Conservation (phyloP, 2,329 filamentous ascomycete genomes). For the Aspergillus eucalypticola region DNA sequence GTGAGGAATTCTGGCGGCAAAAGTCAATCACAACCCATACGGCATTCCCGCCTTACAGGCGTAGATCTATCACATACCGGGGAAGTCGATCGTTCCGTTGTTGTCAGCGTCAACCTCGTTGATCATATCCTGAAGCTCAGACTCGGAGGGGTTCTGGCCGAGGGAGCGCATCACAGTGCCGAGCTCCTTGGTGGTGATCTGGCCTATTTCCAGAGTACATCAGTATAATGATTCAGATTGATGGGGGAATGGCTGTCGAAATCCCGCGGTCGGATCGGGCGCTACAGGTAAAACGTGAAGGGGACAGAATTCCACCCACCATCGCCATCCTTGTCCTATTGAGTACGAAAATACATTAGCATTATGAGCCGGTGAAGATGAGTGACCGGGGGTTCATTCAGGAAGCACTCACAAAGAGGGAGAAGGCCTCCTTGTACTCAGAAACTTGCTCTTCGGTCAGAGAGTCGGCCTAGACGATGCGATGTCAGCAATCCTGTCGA, state of each 20-base stretch:
- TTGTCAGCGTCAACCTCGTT: conserved; percentile 91
- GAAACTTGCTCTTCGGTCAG: conserved; percentile 99
- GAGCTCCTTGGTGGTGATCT: conserved; percentile 89
- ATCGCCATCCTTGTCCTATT: conserved; percentile 86
- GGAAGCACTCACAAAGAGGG: conserved; percentile 83
- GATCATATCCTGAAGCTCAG: conserved; percentile 90
- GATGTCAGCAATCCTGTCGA: conserved; percentile 30
- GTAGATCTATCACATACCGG: conserved; percentile 59
- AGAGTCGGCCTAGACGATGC: conserved; percentile 75
- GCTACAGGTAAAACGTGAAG: neutral
- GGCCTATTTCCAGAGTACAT: conserved; percentile 55
- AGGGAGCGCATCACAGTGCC: conserved; percentile 89
- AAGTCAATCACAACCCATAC: conserved; percentile 15
- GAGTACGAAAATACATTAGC: conserved; percentile 24
- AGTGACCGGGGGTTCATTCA: neutral
- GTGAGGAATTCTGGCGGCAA: conserved; percentile 72
- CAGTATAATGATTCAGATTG: neutral
- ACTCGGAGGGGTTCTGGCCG: conserved; percentile 86
- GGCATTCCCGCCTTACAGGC: neutral
- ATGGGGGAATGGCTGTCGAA: neutral
- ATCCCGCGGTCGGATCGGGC: neutral
- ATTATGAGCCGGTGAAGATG: conserved; percentile 2
- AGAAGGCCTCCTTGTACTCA: conserved; percentile 99
- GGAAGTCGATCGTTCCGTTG: conserved; percentile 90
- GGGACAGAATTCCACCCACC: conserved; percentile 59